Conservation (phyloP, 345 rosid species). For the Syzygium aqueum region DNA sequence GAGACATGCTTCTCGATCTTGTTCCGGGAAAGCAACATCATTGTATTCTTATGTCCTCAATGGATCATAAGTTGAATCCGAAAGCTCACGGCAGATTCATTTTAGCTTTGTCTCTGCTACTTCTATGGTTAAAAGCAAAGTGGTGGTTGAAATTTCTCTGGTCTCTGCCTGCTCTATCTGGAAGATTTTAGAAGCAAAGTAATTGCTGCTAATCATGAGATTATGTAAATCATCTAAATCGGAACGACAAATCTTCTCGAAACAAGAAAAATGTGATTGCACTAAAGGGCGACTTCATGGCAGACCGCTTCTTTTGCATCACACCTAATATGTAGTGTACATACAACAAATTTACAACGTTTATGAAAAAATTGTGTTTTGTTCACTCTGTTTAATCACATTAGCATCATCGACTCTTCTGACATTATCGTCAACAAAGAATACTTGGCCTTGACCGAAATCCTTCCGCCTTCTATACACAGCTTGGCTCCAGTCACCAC, state of each 20-base stretch:
- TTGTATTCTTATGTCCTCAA: not conserved
- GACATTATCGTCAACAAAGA: conserved; percentile 71
- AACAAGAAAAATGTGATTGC: not conserved
- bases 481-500: conserved; percentile 94
- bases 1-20: not conserved
- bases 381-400: conserved; percentile 13
- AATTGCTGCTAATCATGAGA: not conserved
- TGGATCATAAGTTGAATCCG: not conserved
- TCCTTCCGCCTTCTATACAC: conserved; percentile 59
- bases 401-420: conserved; percentile 56
- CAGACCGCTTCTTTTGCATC: not conserved
- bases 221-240: not conserved
- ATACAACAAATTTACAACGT: conserved; percentile 10
- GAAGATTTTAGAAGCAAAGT: not conserved
- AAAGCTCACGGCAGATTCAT: not conserved
- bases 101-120: not conserved
- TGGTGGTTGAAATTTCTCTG: not conserved
- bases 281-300: not conserved
- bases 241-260: not conserved
- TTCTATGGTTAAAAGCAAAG: not conserved
- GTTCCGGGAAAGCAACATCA: not conserved
- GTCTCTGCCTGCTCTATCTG: not conserved
- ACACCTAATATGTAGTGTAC: not conserved
- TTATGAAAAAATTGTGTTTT: not conserved
- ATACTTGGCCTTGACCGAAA: conserved; percentile 75